phyloP scores from a whole-genome alignment of 352 stramenopile genomes.

The Globisporangium orthogonon region DNA sequence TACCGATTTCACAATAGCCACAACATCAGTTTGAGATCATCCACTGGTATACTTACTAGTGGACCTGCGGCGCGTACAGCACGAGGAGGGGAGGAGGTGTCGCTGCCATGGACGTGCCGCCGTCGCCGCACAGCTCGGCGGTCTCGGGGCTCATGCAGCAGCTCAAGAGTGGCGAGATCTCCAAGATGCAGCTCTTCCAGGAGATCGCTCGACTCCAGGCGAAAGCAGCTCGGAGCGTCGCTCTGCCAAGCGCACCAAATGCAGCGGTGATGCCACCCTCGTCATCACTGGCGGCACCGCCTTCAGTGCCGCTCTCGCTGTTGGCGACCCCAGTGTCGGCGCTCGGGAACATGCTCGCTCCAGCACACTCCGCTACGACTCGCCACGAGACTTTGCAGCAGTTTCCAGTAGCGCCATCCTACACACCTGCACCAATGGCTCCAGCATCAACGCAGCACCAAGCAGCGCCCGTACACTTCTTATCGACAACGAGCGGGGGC shows the following conservation, averaged over 20 bases:
- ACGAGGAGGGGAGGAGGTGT: no score
- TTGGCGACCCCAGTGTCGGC: conserved; percentile 4
- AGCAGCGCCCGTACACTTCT: neutral
- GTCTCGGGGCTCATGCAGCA: conserved; percentile 78
- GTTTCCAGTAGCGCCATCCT: neutral
- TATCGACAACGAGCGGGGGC: neutral
- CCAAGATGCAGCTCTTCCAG: conserved; percentile 83
- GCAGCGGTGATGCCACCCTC: neutral
- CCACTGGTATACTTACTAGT: no score
- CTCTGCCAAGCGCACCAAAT: conserved; percentile 1
- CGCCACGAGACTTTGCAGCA: neutral
- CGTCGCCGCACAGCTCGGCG: conserved; percentile 23
- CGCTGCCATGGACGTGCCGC: conserved; percentile 27
- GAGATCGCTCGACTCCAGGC: conserved; percentile 69
- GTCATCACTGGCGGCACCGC: neutral
- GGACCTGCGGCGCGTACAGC: no score
- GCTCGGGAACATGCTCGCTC: neutral
- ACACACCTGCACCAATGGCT: neutral
- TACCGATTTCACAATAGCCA: no score
- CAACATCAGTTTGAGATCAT: no score
- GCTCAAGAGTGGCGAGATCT: conserved; percentile 80
- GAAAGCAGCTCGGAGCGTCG: conserved; percentile 1
- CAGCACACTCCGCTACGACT: neutral
- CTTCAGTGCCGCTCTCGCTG: neutral
- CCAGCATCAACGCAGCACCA: neutral